Percentiles rank a stretch among this genome's conserved stretches.
These are phyloP conservation scores for Hebeloma cylindrosporum DNA, from an alignment of 768 basidiomycete genomes.

Conservation along the genomic window DNA sequence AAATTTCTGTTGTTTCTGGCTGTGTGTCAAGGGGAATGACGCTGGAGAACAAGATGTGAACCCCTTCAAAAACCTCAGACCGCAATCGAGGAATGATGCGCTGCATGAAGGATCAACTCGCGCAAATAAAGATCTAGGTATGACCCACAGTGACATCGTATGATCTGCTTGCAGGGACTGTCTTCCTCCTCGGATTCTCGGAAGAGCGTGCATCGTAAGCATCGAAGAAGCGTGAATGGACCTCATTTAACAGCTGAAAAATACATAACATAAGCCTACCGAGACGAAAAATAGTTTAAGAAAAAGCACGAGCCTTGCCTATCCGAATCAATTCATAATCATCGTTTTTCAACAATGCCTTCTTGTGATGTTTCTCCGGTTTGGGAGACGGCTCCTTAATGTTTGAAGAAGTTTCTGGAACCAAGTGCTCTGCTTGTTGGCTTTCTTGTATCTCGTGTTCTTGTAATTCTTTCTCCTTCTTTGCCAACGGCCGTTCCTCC, in stretches of 20 bases:
- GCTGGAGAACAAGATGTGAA: constrained; percentile 89
- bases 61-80: constrained; percentile 68
- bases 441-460: constrained; percentile 39
- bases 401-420: constrained; percentile 18
- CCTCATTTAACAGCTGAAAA: constrained; percentile 71
- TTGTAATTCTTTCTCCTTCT: constrained; percentile 78
- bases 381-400: constrained; percentile 25
- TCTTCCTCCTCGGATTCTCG: constrained; percentile 30
- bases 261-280: background rate
- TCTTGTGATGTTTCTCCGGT: constrained; percentile 51
- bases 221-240: constrained; percentile 76
- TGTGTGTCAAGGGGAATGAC: constrained; percentile 88
- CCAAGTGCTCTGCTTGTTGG: constrained; percentile 17
- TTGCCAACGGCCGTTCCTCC: constrained; percentile 83
- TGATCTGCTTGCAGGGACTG: constrained; percentile 25
- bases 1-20: constrained; percentile 80
- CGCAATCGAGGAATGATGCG: constrained; percentile 84
- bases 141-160: constrained; percentile 81
- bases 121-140: constrained; percentile 1
- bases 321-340: constrained; percentile 82
- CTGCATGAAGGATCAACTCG: constrained; percentile 39
- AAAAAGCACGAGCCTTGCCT: constrained; percentile 34
- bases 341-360: constrained; percentile 84
- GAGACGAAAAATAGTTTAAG: background rate
- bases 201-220: constrained; percentile 52